Base-by-base conservation (phyloP, 257 asterid species). In the Voacanga thouarsii region DNA sequence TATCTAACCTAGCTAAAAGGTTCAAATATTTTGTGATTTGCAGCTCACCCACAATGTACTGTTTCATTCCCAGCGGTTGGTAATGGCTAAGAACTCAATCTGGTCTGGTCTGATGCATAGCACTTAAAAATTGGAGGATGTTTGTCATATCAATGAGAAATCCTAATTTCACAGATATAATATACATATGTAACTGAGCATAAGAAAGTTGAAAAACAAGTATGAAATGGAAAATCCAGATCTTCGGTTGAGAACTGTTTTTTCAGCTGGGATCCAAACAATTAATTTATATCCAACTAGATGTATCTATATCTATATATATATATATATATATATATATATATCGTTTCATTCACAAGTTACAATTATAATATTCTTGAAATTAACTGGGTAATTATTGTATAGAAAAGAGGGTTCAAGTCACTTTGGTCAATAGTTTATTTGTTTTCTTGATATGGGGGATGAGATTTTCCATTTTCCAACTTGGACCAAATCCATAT, bases 11-110 rank as follows among this genome's bases (percentile, higher is more conserved):
- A 33, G 16, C 66, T 6, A 37, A 24, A 26, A 26, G 5, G 18
- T 37, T 53, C 7, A 37, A 18, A 28, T 39, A 59, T 12, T 43
- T 45, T 39, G 23, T n/a, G 49, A 21, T 39, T 78, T 26, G 75
- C 53, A 70, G 43, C 44, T n/a, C 63, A 26, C 50, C 50, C 19
- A 60, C 26, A 21, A 33, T 10, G 24, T 45, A 45, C 71, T 75
- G 76, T 78, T 85, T 75, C 76, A 81, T 84, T 80, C 86, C 71
- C 73, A 70, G 73, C 76, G 51, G 78, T 69, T 75, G 78, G 79
- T 77, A 65, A 39, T 64, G 74, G 69, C 26, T 39, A 64, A 74
- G 24, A 66, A 79, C 30, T 39, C 33, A 16, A 19, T 12, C 72
- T 47, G 73, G 66, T 73, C 66, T 63, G 39, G 67, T 26, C 41